Base-by-base conservation (phyloP, 805 yeast species). In the Schizosaccharomyces cryophilus region DNA sequence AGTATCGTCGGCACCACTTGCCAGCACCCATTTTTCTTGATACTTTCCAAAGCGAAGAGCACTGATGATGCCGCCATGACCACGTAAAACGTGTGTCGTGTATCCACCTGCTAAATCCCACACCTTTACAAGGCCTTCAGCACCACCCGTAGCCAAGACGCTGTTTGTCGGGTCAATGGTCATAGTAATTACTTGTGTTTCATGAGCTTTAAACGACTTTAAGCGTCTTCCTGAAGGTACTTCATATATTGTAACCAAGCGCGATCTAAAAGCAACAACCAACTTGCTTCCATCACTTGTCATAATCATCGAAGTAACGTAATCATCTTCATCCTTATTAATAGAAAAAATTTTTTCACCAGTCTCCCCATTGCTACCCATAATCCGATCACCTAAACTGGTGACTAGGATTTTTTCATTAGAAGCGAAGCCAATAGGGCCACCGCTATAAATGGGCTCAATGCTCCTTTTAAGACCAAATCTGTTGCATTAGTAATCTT, bases 91-190 rank as follows among this genome's bases (percentile, higher is more conserved):
- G 71, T 93, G 98, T 0, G 98, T 93, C 2, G 84, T 80, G 65
- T 78, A 87, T 0, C 93, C 89, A 42, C 88, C 88, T 64, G 82
- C 89, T 45, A 93, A 77, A 70, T 93, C 99, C 84, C 95, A 88
- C 0, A 93, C 94, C 56, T 86, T 82, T 19, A 89, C 84, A 54
- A 82, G 78, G 59, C 98, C 97, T 71, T 93, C 98, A 0, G 96
- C 85, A 58, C 95, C 88, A 48, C 99, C 99, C 68, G 93, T 82
- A 21, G 96, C 95, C 67, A 89, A 80, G 45, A 93, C 74, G 2
- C 95, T 81, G 2, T 95, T 83, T 0, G 96, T 87, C 2, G 78
- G 69, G 70, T 93, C 98, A 26, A 79, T 80, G 11, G 84, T 75
- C 56, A 87, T 77, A 11, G 87, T 83, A 70, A 85, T 86, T 1